A percentile compares a stretch with the other conserved stretches of the same genome.
These are phyloP conservation scores for Boletus subparvulus DNA, from an alignment of 768 basidiomycete genomes.

Conservation along the genomic window DNA sequence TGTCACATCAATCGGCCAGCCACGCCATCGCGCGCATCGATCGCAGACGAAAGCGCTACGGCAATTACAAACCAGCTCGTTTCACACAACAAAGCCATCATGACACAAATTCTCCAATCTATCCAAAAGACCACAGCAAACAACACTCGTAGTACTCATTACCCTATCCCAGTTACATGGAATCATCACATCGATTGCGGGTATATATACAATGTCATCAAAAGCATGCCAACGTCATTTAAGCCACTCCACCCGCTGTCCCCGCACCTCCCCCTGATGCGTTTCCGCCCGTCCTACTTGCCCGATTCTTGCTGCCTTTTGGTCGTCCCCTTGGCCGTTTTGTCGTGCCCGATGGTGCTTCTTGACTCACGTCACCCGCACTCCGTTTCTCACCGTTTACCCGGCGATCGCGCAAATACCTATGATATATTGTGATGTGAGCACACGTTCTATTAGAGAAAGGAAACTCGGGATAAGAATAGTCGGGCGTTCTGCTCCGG, in stretches of 20 bases:
- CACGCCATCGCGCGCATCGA: background rate
- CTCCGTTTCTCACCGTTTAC: slow-evolving; percentile 46
- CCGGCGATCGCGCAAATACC: slow-evolving; percentile 64
- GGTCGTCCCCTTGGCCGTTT: slow-evolving; percentile 67
- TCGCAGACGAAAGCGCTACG: background rate
- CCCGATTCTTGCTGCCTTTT: slow-evolving; percentile 65
- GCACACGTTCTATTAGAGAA: slow-evolving; percentile 11
- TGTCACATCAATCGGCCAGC: background rate
- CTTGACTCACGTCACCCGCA: slow-evolving; percentile 28
- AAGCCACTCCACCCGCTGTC: slow-evolving; percentile 1
- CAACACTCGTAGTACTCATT: background rate
- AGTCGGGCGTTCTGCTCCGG: background rate
- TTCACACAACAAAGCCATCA: background rate
- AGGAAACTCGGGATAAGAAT: slow-evolving; percentile 1
- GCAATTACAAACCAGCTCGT: slow-evolving; percentile 10
- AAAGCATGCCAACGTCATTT: background rate
- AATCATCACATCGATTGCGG: background rate
- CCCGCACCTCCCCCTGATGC: slow-evolving; percentile 10
- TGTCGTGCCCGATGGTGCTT: slow-evolving; percentile 25
- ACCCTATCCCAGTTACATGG: background rate
- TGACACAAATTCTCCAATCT: background rate
- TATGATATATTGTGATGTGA: slow-evolving; percentile 26
- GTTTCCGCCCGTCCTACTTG: slow-evolving; percentile 19
- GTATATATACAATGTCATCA: slow-evolving; percentile 12
- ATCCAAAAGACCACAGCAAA: background rate